Evolutionary conservation across 345 rosid genomes (phyloP), one percentile per base, ranked within the genome.

Genomic region (Gossypium bickii): DNA sequence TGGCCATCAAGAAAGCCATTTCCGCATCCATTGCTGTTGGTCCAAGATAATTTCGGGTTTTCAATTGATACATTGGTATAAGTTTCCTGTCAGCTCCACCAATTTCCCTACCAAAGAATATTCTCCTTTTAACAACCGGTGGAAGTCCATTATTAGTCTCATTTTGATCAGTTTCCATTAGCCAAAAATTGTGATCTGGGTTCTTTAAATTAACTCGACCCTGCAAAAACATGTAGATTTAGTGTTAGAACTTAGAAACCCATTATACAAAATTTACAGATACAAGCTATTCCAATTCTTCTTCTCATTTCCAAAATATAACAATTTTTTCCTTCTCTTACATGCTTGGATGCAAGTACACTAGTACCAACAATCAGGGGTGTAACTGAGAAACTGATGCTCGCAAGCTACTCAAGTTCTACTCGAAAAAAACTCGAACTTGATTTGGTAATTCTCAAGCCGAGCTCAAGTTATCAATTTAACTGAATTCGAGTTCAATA

Each of bases 1-100:
- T 95, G 12, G 97, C 96, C 99, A 95, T 93, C 63, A 95, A 85
- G 82, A 95, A 91, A 76, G 99, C 98, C 86, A 93, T 82, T 83
- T 95, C 99, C n/a, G 99, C 99, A 80, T 91, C 99, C 98, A 95
- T 91, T 53, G 99, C 97, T 15, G 99, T 90, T 2, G 98, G 99
- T 24, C 99, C 98, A 73, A 95, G 91, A 81, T 93, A 95, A 24
- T 24, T 90, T 6, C 97, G 93, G 82, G 89, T 87, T 82, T 93
- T 95, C 52, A 95, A 75, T 84, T 93, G 93, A 78, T 93, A 95
- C 4, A 90, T 91, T 5, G 98, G 98, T 67, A 93, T 57, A 52
- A 88, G 93, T 86, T 83, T 91, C 84, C 99, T 90, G 77, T 91
- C 99, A 66, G 98, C 95, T 76, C 82, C 84, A 74, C 99, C 98